Evolutionary conservation across 192 early-diverging fungal species (phyloP).

Genomic region (Podila minutissima): DNA sequence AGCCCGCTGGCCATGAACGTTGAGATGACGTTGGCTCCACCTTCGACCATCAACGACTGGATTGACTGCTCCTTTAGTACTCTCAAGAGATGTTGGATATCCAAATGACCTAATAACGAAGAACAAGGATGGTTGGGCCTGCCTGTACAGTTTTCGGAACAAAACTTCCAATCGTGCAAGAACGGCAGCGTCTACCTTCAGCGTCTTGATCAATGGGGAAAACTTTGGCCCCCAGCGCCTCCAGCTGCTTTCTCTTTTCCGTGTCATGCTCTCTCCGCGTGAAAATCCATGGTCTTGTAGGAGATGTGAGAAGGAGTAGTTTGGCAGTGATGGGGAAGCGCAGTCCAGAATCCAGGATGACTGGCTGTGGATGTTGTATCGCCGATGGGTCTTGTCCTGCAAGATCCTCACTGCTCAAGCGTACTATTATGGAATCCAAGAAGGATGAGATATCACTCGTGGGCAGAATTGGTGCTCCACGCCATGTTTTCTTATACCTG

Average conservation of each 20-base stretch:
- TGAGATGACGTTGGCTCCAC: constrained; percentile 80
- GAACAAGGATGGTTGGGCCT: neutral
- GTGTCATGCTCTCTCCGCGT: constrained; percentile 37
- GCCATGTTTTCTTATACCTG: constrained; percentile 31
- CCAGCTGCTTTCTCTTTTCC: constrained; percentile 50
- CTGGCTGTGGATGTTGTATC: constrained; percentile 71
- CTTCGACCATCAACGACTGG: constrained; percentile 86
- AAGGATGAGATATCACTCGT: neutral
- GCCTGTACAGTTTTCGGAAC: no score
- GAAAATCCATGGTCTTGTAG: constrained; percentile 69
- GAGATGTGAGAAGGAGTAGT: constrained; percentile 55
- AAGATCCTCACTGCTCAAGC: constrained; percentile 19
- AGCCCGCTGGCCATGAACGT: constrained; percentile 60
- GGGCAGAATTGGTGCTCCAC: neutral
- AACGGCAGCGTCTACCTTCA: constrained; percentile 14
- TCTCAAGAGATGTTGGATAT: constrained; percentile 21
- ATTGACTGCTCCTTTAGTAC: constrained; percentile 47
- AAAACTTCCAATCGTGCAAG: neutral
- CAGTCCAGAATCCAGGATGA: constrained; percentile 81
- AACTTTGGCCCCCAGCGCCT: constrained; percentile 69
- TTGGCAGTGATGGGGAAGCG: constrained; percentile 68
- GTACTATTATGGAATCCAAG: constrained; percentile 13
- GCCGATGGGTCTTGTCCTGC: neutral
- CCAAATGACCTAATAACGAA: constrained; percentile 25
- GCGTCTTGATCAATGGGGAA: constrained; percentile 50